Percentiles rank a stretch among this genome's conserved stretches.
Conservation (phyloP, 2,329 filamentous ascomycete genomes). For the Pyrenophora seminiperda region DNA sequence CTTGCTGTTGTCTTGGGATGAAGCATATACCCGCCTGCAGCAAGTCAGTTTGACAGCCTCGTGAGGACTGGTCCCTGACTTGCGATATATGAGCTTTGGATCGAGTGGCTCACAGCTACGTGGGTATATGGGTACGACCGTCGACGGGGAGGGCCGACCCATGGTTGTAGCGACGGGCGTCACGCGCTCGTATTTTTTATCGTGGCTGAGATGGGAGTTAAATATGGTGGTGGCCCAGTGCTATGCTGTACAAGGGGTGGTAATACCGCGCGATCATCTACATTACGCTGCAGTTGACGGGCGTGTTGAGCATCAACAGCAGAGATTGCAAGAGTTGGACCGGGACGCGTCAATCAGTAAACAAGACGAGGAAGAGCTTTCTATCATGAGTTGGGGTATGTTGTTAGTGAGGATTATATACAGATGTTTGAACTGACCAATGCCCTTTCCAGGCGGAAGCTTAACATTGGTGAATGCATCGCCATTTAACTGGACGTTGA, state of each 20-base stretch:
- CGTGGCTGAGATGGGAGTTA: slow-evolving; percentile 12
- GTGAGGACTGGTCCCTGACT: not conserved
- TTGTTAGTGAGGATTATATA: not conserved
- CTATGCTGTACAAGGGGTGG: not conserved
- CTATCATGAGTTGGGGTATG: slow-evolving; percentile 38
- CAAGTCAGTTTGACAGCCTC: not conserved
- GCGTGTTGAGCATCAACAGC: slow-evolving; percentile 8
- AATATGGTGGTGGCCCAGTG: slow-evolving; percentile 7
- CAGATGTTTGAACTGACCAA: not conserved
- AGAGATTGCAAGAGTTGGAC: not conserved
- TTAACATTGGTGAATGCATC: slow-evolving; percentile 50
- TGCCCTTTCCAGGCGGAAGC: slow-evolving; percentile 35
- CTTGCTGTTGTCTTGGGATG: not conserved
- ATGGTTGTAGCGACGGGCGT: slow-evolving; percentile 12
- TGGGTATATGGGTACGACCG: slow-evolving; percentile 11
- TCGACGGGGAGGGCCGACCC: slow-evolving; percentile 9
- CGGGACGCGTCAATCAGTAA: not conserved
- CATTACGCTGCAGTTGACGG: slow-evolving; percentile 5
- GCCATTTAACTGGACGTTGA: slow-evolving; percentile 46
- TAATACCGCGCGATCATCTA: not conserved
- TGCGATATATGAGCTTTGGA: not conserved
- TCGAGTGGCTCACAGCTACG: slow-evolving; percentile 17
- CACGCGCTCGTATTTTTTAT: slow-evolving; percentile 9
- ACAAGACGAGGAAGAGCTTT: slow-evolving; percentile 4
- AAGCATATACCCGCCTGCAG: slow-evolving; percentile 2